These are phyloP conservation scores for Kurtzmaniella cleridarum DNA, from an alignment of 805 yeast species.

Conservation along the genomic window DNA sequence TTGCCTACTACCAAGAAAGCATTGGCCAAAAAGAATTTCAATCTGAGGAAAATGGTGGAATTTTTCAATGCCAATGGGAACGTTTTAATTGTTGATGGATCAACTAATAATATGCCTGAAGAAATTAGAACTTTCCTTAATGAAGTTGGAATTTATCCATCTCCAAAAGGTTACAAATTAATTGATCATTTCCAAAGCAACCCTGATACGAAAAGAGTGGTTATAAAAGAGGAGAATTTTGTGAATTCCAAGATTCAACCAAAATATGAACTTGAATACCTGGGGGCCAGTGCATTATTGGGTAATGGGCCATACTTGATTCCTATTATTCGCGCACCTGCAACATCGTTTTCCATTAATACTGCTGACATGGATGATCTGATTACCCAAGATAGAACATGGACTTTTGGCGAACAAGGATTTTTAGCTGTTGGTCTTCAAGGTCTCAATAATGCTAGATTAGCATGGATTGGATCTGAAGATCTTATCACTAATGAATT, in stretches of 20 bases:
- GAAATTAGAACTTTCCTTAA: slow-evolving; percentile 57
- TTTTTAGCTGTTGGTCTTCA: slow-evolving; percentile 74
- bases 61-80: slow-evolving; percentile 72
- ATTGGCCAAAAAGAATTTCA: slow-evolving; percentile 24
- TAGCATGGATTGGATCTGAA: slow-evolving; percentile 73
- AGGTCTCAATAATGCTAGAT: slow-evolving; percentile 71
- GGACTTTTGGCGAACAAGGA: slow-evolving; percentile 83
- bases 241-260: slow-evolving; percentile 12
- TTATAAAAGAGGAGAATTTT: slow-evolving; percentile 25
- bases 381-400: slow-evolving; percentile 43
- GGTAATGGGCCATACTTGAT: slow-evolving; percentile 63
- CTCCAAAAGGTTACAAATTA: slow-evolving; percentile 65
- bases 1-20: slow-evolving; percentile 33
- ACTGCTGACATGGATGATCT: slow-evolving; percentile 37
- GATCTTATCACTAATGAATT: slow-evolving; percentile 39
- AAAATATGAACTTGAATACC: slow-evolving; percentile 11
- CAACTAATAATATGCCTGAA: slow-evolving; percentile 26
- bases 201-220: slow-evolving; percentile 20
- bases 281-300: slow-evolving; percentile 65
- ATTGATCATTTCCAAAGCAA: slow-evolving; percentile 55
- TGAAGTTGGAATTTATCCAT: slow-evolving; percentile 78
- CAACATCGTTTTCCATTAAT: slow-evolving; percentile 54
- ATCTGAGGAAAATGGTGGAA: slow-evolving; percentile 43
- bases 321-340: slow-evolving; percentile 65
- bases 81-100: slow-evolving; percentile 59